Percentiles rank a stretch among this genome's conserved stretches.
phyloP scores from a whole-genome alignment of 768 basidiomycete species.

The Collybia nuda region DNA sequence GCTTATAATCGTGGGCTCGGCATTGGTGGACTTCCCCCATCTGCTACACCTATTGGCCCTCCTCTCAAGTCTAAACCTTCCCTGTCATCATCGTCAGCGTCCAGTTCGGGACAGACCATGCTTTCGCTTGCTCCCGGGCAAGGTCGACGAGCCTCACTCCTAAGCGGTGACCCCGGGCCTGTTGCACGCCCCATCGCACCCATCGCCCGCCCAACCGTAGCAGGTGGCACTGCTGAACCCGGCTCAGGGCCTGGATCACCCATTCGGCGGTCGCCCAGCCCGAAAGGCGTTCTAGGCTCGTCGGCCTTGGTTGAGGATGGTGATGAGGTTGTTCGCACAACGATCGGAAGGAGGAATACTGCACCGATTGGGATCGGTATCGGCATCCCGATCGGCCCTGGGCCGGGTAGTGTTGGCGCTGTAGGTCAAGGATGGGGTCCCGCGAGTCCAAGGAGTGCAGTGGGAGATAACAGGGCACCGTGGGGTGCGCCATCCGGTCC shows the following conservation, averaged over 20 bases:
- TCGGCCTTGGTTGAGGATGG: constrained; percentile 78
- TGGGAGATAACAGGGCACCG: constrained; percentile 25
- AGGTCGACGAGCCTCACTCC: constrained; percentile 44
- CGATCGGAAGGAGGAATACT: constrained; percentile 43
- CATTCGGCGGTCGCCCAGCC: constrained; percentile 45
- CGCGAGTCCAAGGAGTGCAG: constrained; percentile 43
- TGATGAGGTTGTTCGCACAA: constrained; percentile 66
- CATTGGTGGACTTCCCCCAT: constrained; percentile 18
- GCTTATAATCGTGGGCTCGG: constrained; percentile 42
- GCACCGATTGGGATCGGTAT: constrained; percentile 28
- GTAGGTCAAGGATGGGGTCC: constrained; percentile 52
- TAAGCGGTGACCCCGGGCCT: constrained; percentile 52
- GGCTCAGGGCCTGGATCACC: constrained; percentile 67
- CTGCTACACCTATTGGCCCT: constrained; percentile 53
- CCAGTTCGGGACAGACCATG: constrained; percentile 32
- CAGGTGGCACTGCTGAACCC: constrained; percentile 40
- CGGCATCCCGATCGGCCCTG: constrained; percentile 15
- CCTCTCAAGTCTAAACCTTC: constrained; percentile 49
- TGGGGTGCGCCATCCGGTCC: constrained; percentile 48
- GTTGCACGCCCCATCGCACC: constrained; percentile 66
- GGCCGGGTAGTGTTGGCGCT: constrained; percentile 1
- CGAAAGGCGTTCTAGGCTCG: constrained; percentile 72
- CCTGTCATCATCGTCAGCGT: constrained; percentile 19
- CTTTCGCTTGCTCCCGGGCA: constrained; percentile 45
- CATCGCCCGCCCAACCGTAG: constrained; percentile 60